Base-by-base conservation (phyloP, 2,329 filamentous ascomycete genomes). In the Emergomyces orientalis region DNA sequence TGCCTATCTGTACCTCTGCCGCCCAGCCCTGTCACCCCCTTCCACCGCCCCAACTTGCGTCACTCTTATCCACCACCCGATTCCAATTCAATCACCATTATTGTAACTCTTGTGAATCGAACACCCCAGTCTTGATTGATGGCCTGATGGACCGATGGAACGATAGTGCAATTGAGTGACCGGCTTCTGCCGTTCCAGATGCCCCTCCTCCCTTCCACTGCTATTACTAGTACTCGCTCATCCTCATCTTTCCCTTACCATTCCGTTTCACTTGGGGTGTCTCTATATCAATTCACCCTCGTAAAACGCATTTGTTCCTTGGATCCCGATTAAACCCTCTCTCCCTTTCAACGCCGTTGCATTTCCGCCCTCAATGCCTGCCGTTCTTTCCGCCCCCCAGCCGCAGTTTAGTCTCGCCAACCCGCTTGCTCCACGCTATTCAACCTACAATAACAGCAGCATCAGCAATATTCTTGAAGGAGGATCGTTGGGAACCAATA, bases 321-420 rank as follows among this genome's bases (percentile, higher is more conserved):
- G n/a, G n/a, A n/a, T n/a, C n/a, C n/a, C n/a, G n/a, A n/a, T n/a
- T n/a, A n/a, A n/a, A n/a, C n/a, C n/a, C n/a, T n/a, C n/a, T n/a
- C n/a, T n/a, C n/a, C n/a, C n/a, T n/a, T n/a, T n/a, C n/a, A n/a
- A n/a, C n/a, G n/a, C 41, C 6, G 34, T 19, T 34, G 14, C 6
- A 8, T 47, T n/a, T 25, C n/a, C 32, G 45, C 13, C 27, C 34
- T 47, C 54, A 63, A 63, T 63, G 61, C 58, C 62, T 63, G 37
- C 37, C 51, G 30, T 60, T 45, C 51, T 56, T 58, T 37, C 59
- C 37, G 39, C 27, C 57, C 47, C 51, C 55, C 51, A 34, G 7
- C 58, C 19, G 30, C 43, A 60, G 17, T 19, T 60, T 32, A 6
- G 39, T 19, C 19, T 30, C 43, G 27, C 51, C 45, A n/a, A 60